A percentile compares a stretch with the other conserved stretches of the same genome.
phyloP scores from a whole-genome alignment of 306 rosid genomes.

The Lotus japonicus region DNA sequence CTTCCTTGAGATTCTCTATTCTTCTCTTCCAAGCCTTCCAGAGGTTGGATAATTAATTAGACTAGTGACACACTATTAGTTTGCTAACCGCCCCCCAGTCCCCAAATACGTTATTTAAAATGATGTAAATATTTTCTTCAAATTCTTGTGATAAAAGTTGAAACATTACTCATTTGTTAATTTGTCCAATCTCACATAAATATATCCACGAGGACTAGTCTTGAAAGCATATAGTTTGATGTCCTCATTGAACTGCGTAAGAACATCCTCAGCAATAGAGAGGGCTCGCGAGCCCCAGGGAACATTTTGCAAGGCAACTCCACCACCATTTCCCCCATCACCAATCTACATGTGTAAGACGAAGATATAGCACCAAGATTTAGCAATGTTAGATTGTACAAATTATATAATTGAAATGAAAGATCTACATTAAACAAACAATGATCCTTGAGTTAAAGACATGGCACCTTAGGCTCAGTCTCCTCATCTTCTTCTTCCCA shows the following conservation, averaged over 20 bases:
- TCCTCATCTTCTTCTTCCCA: conserved; percentile 59
- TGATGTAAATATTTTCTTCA: neutral
- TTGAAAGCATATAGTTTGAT: conserved; percentile 71
- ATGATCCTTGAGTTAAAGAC: conserved; percentile 1
- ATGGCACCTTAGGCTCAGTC: conserved; percentile 52
- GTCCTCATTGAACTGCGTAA: conserved; percentile 50
- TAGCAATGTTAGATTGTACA: neutral
- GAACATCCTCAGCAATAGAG: conserved; percentile 61
- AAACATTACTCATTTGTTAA: conserved; percentile 54
- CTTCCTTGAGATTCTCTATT: neutral
- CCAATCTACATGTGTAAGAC: conserved; percentile 42
- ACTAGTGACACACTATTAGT: neutral
- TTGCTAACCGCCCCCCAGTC: neutral
- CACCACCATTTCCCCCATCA: conserved; percentile 90
- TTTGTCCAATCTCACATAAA: conserved; percentile 83
- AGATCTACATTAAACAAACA: conserved; percentile 5
- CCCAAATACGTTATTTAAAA: neutral
- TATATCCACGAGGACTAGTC: conserved; percentile 70
- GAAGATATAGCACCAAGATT: conserved; percentile 11
- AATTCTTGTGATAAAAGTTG: conserved; percentile 9
- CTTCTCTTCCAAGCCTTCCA: neutral
- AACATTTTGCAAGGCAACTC: conserved; percentile 61
- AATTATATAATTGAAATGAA: conserved; percentile 5
- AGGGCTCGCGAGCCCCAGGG: conserved; percentile 74
- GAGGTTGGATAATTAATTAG: neutral